Evolutionary conservation across 805 yeast genomes (phyloP).

Genomic region (Metschnikowia similis): DNA sequence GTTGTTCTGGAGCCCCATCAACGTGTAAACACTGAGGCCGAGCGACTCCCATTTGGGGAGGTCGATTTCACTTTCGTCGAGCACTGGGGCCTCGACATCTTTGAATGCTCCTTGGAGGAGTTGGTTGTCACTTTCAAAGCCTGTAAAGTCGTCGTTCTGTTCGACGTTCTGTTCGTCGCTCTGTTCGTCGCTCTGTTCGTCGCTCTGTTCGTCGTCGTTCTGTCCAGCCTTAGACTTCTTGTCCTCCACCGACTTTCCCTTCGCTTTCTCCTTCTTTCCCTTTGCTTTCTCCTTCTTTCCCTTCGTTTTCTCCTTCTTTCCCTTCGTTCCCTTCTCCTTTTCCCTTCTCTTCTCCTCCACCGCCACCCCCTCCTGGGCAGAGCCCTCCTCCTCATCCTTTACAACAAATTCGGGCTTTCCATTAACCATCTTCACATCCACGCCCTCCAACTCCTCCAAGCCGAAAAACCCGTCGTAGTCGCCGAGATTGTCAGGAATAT

Average conservation of each 20-base stretch:
- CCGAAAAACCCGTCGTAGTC: conserved; percentile 92
- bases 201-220: background rate
- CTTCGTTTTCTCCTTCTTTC: background rate
- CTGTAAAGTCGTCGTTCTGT: conserved; percentile 27
- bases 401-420: conserved; percentile 59
- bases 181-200: no score
- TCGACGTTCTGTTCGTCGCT: no score
- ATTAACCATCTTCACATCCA: conserved; percentile 68
- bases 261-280: conserved; percentile 20
- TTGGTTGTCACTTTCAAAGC: conserved; percentile 16
- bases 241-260: conserved; percentile 23
- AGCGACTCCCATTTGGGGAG: conserved; percentile 59
- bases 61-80: conserved; percentile 36
- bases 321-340: conserved; percentile 12
- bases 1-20: conserved; percentile 57
- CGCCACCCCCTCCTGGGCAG: conserved; percentile 21
- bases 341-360: conserved; percentile 8
- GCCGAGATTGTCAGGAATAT: conserved; percentile 75
- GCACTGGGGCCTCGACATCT: conserved; percentile 9
- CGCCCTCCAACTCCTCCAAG: conserved; percentile 91
- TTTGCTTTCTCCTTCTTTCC: conserved; percentile 7
- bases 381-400: conserved; percentile 29
- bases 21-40: conserved; percentile 48
- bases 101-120: background rate
- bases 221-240: background rate